Conservation (phyloP, 192 early-diverging fungal species). For the Diversispora eburnea region DNA sequence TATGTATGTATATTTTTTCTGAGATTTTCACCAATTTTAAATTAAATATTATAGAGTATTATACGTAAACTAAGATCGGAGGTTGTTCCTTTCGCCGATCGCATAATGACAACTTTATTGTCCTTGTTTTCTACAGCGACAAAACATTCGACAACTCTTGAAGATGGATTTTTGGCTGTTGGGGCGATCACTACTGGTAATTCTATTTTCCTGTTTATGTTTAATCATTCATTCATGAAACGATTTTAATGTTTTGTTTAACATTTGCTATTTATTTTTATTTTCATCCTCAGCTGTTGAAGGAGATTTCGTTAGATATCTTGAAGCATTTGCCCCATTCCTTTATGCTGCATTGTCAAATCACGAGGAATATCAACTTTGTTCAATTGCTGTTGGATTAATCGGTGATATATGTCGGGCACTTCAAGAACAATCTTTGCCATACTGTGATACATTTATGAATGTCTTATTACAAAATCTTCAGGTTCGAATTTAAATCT, state of each 20-base stretch:
- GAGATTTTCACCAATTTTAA: neutral
- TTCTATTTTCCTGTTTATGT: neutral
- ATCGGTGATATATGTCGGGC: conserved; percentile 96
- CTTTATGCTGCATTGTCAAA: conserved; percentile 80
- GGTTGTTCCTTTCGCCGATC: conserved; percentile 75
- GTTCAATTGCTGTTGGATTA: conserved; percentile 91
- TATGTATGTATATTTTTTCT: no score
- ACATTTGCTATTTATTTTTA: conserved; percentile 6
- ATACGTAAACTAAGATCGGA: conserved; percentile 76
- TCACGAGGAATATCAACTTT: conserved; percentile 89
- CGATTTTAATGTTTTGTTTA: neutral
- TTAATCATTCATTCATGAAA: no score
- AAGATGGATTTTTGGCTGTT: conserved; percentile 91
- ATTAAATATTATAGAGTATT: conserved; percentile 48
- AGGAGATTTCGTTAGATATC: conserved; percentile 81
- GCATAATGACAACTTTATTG: conserved; percentile 85
- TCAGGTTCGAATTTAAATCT: conserved; percentile 39
- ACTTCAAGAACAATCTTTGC: conserved; percentile 65
- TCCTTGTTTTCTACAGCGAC: conserved; percentile 66
- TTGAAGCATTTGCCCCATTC: conserved; percentile 81
- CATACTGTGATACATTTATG: conserved; percentile 89
- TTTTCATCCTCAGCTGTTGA: conserved; percentile 64
- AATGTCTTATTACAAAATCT: conserved; percentile 73
- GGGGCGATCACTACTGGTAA: conserved; percentile 76
- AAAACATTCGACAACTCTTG: conserved; percentile 76